phyloP scores from a whole-genome alignment of 306 rosid genomes.

The Pueraria montana region DNA sequence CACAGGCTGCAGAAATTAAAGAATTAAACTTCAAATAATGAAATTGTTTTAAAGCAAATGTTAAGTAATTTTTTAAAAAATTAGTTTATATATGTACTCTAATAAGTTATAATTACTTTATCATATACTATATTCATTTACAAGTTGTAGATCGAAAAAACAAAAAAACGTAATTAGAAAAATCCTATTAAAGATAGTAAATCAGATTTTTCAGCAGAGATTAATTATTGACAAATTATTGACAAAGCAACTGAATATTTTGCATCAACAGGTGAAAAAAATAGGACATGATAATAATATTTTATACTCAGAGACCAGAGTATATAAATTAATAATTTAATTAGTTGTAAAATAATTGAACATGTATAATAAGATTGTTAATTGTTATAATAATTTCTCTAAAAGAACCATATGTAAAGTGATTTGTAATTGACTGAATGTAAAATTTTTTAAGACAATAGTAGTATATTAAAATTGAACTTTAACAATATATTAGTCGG shows the following conservation, averaged over 20 bases:
- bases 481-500: background rate
- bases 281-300: background rate
- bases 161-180: no score
- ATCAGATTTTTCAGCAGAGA: no score
- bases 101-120: background rate
- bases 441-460: background rate
- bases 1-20: conserved; percentile 63
- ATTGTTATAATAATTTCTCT: no score
- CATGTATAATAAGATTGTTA: background rate
- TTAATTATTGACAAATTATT: no score
- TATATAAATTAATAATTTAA: background rate
- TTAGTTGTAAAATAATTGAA: background rate
- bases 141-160: no score
- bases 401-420: no score
- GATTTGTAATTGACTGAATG: background rate
- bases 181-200: no score
- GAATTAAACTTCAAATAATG: background rate
- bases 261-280: no score
- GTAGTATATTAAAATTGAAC: background rate
- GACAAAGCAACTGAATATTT: no score
- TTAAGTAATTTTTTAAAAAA: background rate
- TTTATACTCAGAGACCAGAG: background rate
- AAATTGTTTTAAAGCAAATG: background rate
- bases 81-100: background rate
- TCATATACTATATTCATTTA: background rate